Conservation (phyloP, 805 yeast species). For the Hanseniaspora pseudoguilliermondii region DNA sequence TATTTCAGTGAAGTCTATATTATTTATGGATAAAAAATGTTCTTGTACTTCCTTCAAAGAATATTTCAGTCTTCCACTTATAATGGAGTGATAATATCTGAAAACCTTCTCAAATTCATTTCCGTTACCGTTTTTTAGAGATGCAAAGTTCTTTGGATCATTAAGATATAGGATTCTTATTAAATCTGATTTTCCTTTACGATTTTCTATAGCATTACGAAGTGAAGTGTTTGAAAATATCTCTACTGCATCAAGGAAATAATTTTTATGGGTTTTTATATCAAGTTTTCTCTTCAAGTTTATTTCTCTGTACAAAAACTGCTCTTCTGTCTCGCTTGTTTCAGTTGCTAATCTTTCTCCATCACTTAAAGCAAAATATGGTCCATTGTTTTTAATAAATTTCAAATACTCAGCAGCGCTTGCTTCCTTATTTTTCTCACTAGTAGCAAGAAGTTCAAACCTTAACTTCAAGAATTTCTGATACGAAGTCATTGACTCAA, state of each 20-base stretch:
- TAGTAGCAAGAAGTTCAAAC: not conserved
- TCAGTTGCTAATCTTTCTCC: not conserved
- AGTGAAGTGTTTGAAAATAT: not conserved
- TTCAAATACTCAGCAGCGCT: not conserved
- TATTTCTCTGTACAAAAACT: not conserved
- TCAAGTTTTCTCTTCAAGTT: not conserved
- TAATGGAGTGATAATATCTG: not conserved
- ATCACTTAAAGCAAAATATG: not conserved
- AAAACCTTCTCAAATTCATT: constrained; percentile 10
- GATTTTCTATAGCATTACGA: not conserved
- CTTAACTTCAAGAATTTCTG: not conserved
- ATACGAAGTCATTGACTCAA: not conserved
- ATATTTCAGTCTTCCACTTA: not conserved
- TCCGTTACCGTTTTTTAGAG: constrained; percentile 2
- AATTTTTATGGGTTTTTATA: not conserved
- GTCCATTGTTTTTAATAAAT: not conserved
- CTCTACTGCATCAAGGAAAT: not conserved
- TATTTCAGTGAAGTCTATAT: not conserved
- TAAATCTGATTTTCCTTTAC: constrained; percentile 4
- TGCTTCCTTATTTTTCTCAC: not conserved
- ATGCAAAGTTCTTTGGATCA: not conserved
- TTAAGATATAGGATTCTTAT: not conserved
- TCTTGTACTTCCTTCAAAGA: not conserved
- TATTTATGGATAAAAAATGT: not conserved
- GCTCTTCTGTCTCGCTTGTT: constrained; percentile 2